Base-by-base conservation (phyloP, 2,329 filamentous ascomycete species). In the Diaporthe eres region DNA sequence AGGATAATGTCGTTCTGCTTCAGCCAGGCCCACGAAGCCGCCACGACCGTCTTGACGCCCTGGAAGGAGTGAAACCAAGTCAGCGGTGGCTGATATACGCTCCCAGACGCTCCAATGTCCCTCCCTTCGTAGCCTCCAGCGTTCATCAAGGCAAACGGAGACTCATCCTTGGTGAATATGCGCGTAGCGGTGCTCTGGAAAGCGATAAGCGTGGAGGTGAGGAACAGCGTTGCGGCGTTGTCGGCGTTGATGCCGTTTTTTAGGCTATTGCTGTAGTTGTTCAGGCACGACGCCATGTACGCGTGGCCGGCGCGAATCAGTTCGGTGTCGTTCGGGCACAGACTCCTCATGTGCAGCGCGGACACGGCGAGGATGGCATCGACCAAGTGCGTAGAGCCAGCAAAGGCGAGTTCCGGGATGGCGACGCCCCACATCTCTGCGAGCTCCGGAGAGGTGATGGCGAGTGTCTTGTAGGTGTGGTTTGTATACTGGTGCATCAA, bases 61-160 rank as follows among this genome's bases (percentile, higher is more conserved):
- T 93, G 91, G 79, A 92, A 93, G 5, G 91, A 89, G 80, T 93
- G 91, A 77, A 93, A 93, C 91, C 90, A 93, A 4, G 90, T 87
- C 58, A 92, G 83, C 0, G 91, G 91, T n/a, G 92, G 82, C 25
- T 86, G 85, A 80, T 93, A 93, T 53, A 85, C 85, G 42, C 60
- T 60, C 77, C 84, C 76, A 12, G 78, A 73, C 12, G 74, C 73
- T n/a, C 78, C 61, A 39, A 65, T 74, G 1, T 75, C 75, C 12
- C 73, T 76, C 37, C 74, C 74, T 39, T 49, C 55, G 31, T 76
- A 68, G 37, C 78, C 79, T 47, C 75, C 74, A 7, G 42, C 51
- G 44, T 84, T 80, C 39, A 86, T 84, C 65, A 84, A 83, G 4
- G 81, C 79, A n/a, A 76, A 77, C 28, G 72, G 72, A 51, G 72